phyloP scores from a whole-genome alignment of 148 eudicot genomes.

The Diospyros kaki region DNA sequence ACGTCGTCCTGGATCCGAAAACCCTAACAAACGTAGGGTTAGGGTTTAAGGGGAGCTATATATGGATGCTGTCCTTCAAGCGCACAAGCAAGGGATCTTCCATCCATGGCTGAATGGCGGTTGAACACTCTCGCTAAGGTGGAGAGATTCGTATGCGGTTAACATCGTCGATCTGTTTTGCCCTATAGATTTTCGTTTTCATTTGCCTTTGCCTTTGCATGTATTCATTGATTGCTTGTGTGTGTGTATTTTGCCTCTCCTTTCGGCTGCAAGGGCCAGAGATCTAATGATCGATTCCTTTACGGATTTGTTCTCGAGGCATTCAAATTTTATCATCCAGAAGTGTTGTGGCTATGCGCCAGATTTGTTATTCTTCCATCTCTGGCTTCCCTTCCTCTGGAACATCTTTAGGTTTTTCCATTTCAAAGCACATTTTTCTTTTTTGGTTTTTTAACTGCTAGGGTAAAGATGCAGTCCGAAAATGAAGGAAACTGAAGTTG shows the following conservation, averaged over 20 bases:
- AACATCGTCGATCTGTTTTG: no score
- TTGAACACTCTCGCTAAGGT: no score
- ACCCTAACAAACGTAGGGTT: no score
- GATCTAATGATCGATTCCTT: conserved; percentile 34
- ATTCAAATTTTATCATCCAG: neutral
- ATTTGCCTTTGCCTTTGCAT: neutral
- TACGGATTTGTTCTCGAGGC: conserved; percentile 37
- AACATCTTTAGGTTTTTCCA: neutral
- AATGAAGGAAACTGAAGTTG: no score
- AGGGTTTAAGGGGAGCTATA: no score
- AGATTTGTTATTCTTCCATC: neutral
- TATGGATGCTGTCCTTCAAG: no score
- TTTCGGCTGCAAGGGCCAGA: conserved; percentile 41
- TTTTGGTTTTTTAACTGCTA: no score
- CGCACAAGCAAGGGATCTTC: no score
- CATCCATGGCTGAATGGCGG: no score
- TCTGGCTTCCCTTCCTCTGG: conserved; percentile 2
- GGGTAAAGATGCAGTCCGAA: no score
- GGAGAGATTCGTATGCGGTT: no score
- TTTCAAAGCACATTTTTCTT: neutral
- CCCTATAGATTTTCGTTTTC: neutral
- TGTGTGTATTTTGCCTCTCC: conserved; percentile 17
- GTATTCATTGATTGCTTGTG: neutral
- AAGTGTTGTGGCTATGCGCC: neutral
- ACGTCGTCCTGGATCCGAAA: no score